Evolutionary conservation across 148 eudicot species (phyloP), one percentile per base, ranked within the genome.

Genomic region (Limonium bicolor): DNA sequence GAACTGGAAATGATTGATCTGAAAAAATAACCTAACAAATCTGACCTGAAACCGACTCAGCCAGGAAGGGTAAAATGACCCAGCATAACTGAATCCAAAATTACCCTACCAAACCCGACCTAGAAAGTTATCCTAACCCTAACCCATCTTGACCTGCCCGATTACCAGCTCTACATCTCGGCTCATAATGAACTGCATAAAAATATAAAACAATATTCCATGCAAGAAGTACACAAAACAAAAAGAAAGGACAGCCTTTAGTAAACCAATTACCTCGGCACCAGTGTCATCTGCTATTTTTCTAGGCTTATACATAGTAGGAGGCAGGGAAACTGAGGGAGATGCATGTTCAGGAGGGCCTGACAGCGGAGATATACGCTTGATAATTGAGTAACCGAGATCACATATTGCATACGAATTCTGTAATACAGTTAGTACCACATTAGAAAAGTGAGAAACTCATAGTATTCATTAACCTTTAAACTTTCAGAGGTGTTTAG

Each of bases 401-500:
- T 90, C 99, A 54, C 87, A 84, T 35, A 90, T 70, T 29, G 76
- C 93, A 61, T 84, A 59, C 17, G 82, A 80, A 50, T 80, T 84
- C 99, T 90, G 87, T 62, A 50, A 32, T 56, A 38, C 48, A 54
- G 41, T 50, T 28, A 36, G 43, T 27, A 37, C 57, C 3, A 29
- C 4, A 60, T 23, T 53, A 41, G 51, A 36, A 41, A 5, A 36
- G 29, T 50, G 37, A 58, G 27, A 40, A 46, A 30, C 17, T 46
- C 14, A 35, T 17, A 18, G 34, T 34, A 18, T 25, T 34, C 20
- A 15, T 24, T 30, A 10, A n/a, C 31, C 5, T 20, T 15, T 21
- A 43, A 42, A 17, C 36, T 29, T 40, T 31, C n/a, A 30, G 4
- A 36, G 36, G 8, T 12, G 19, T 20, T 33, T 31, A 15, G 17